These are phyloP conservation scores for Psilocybe mexicana DNA, from an alignment of 1,284 basidiomycete genomes.

Conservation along the genomic window DNA sequence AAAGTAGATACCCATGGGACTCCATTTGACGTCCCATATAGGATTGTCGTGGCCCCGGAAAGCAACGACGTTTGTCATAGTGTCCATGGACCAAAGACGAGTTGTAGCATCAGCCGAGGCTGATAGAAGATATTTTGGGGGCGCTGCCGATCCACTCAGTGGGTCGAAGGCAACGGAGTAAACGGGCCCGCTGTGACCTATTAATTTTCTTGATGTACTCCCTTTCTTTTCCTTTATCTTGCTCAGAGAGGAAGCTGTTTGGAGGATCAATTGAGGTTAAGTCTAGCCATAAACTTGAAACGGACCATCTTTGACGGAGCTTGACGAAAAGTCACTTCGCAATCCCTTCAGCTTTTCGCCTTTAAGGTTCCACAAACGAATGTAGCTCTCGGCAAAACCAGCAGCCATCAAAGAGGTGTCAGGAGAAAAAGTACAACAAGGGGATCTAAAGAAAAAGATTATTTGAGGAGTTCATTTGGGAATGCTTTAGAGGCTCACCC, in stretches of 20 bases:
- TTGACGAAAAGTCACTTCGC: conserved; percentile 73
- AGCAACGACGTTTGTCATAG: conserved; percentile 89
- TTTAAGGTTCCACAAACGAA: conserved; percentile 94
- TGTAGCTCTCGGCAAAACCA: conserved; percentile 95
- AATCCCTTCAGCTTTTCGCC: conserved; percentile 85
- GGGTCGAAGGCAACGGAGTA: conserved; percentile 96
- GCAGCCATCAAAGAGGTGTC: conserved; percentile 96
- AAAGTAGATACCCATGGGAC: conserved; percentile 97
- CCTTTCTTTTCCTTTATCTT: conserved; percentile 80
- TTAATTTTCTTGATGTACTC: conserved; percentile 84
- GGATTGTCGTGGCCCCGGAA: conserved; percentile 98
- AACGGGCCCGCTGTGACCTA: conserved; percentile 96
- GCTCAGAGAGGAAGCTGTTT: conserved; percentile 57
- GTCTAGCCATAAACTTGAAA: conserved; percentile 8
- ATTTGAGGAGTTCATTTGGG: neutral
- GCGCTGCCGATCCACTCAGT: conserved; percentile 78
- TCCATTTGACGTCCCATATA: conserved; percentile 99
- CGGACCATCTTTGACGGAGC: conserved; percentile 71
- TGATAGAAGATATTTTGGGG: conserved; percentile 89
- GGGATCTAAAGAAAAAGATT: conserved; percentile 54
- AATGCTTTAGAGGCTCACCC: conserved; percentile 53
- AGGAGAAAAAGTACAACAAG: conserved; percentile 87
- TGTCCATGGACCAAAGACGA: conserved; percentile 95
- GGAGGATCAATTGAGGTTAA: conserved; percentile 5
- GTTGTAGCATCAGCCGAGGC: conserved; percentile 92